Base-by-base conservation (phyloP, 1,139 yeast species). In the Kazachstania sp. region DNA sequence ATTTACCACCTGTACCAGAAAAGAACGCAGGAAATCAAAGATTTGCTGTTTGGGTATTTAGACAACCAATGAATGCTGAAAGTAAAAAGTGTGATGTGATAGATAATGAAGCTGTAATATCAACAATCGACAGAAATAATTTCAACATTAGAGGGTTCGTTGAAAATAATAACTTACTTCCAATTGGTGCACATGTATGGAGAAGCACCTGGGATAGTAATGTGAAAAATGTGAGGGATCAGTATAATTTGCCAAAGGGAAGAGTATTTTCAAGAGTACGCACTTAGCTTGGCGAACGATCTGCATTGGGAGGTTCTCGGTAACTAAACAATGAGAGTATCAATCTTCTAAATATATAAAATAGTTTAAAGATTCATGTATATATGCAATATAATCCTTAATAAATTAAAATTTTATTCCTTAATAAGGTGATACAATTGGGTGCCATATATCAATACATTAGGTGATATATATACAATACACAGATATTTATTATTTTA, bases 141-240 rank as follows among this genome's bases (percentile, higher is more conserved):
- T 92, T 92, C 60, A 78, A 87, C 58, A 82, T 92, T 51, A 78
- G 97, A 63, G 57, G 62, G 6, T 88, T 87, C 65, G 86, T 74
- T 13, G 71, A 69, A 5, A 53, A 66, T 8, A 64, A 85, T 63
- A 64, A 71, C 2, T 73, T 92, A 57, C 70, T 72, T 26, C 79
- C 97, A 1, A 79, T 90, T 41, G 97, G 98, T 29, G 97, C 95
- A 2, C 95, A 86, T 65, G 75, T 87, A 43, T 92, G 95, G 95
- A 80, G 98, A 73, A 81, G 84, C 58, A 71, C 68, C 40, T 92
- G 83, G 78, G 98, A 92, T 67, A 72, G 87, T 60, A 78, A 83
- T 58, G 85, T 86, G 40, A 76, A 75, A 39, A 66, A 63, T 3
- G 81, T 88, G 18, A 79, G 97, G 66, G 75, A 73, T 49, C 67